Base-by-base conservation (phyloP, 257 asterid genomes). In the Perilla frutescens region DNA sequence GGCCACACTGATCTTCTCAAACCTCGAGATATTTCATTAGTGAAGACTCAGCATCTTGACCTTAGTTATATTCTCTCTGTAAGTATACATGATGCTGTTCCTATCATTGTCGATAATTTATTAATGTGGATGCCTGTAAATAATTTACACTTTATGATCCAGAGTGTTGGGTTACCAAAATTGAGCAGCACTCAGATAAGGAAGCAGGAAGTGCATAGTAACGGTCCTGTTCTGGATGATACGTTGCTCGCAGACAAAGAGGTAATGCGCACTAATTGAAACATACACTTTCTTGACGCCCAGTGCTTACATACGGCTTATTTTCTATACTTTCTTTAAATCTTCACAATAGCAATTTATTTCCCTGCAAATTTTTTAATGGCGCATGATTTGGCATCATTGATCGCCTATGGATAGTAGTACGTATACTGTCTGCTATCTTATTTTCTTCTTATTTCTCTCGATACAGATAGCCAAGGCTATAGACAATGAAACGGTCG, bases 1-100 rank as follows among this genome's bases (percentile, higher is more conserved):
- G 99, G 99, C 76, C 98, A 75, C 85, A 88, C 96, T 0, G 97
- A 95, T 75, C 82, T 95, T 59, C 82, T 95, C 68, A 86, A 81
- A 80, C 84, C 89, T 55, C 92, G 99, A 14, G 99, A 92, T 66
- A 81, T 95, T 64, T 92, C 99, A 76, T 79, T 95, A 72, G 62
- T 89, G 91, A 95, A 95, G 85, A 95, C 99, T 79, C 99, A 89
- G 58, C 99, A 95, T 86, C 88, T 95, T 72, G 97, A 95, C 78
- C 98, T 95, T 64, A 72, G 89, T 71, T 83, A 79, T 72, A 62
- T 95, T 61, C 92, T 92, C 63, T 86, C 96, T 41, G 99, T 95
- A 85, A 74, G 98, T 79, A 77, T 68, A 53, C 59, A 44, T 3
- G 44, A 36, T 40, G 66, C 43, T 37, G 12, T 51, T 62, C 67